Evolutionary conservation across 1,284 basidiomycete genomes (phyloP).

Genomic region (Sutorius eximius): DNA sequence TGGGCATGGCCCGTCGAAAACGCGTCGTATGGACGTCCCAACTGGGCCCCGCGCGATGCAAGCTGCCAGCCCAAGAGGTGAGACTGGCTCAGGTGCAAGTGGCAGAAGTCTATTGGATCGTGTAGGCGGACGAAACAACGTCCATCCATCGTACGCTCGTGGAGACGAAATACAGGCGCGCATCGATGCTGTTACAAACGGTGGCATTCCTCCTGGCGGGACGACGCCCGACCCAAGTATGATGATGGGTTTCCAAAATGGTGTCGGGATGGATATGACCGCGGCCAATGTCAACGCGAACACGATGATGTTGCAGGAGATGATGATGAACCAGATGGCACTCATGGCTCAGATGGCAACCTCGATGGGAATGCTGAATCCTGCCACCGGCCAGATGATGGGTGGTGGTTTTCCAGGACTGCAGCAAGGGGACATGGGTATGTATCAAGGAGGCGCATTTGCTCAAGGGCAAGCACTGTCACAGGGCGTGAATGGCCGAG

Average conservation of each 20-base stretch:
- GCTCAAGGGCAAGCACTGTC: conserved; percentile 37
- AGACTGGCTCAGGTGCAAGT: conserved; percentile 24
- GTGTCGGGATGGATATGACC: conserved; percentile 59
- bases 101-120: conserved; percentile 71
- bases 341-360: conserved; percentile 81
- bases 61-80: conserved; percentile 41
- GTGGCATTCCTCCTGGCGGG: conserved; percentile 40
- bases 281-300: conserved; percentile 48
- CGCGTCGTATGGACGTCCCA: conserved; percentile 69
- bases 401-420: conserved; percentile 50
- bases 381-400: conserved; percentile 52
- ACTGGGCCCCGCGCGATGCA: conserved; percentile 81
- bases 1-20: conserved; percentile 58
- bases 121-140: conserved; percentile 54
- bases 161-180: conserved; percentile 74
- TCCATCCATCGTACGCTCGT: conserved; percentile 28
- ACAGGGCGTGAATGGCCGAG: conserved; percentile 32
- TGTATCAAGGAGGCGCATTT: conserved; percentile 43
- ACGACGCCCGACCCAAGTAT: conserved; percentile 50
- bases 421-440: conserved; percentile 56
- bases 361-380: conserved; percentile 69
- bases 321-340: conserved; percentile 86
- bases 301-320: conserved; percentile 74
- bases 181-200: conserved; percentile 72
- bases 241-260: conserved; percentile 57